phyloP scores from a whole-genome alignment of 257 asterid species.

The Forsythia suspensa region DNA sequence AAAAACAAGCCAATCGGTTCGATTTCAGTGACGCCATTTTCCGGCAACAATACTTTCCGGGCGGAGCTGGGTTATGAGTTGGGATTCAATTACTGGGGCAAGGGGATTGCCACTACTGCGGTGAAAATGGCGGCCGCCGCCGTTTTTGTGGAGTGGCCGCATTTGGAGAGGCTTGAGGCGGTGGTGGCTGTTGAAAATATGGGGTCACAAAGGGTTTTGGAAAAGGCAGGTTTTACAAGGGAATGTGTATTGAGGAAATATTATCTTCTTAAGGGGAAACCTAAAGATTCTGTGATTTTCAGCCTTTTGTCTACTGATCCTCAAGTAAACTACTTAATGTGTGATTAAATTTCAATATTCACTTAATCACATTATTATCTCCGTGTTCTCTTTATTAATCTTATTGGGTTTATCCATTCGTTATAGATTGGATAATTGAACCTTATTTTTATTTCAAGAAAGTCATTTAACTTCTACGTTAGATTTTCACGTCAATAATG shows the following conservation, averaged over 20 bases:
- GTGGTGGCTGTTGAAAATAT: slow-evolving; percentile 65
- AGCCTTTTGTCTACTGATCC: slow-evolving; percentile 63
- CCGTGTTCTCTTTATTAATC: too few relatives aligned
- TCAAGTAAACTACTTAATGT: slow-evolving; percentile 2
- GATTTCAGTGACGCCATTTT: slow-evolving; percentile 41
- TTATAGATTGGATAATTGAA: too few relatives aligned
- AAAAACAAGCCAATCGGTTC: slow-evolving; percentile 54
- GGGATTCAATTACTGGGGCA: slow-evolving; percentile 78
- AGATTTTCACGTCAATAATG: too few relatives aligned
- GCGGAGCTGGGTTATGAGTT: slow-evolving; percentile 72
- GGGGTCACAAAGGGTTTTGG: slow-evolving; percentile 79
- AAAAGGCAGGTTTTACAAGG: slow-evolving; percentile 64
- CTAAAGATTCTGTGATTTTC: slow-evolving; percentile 59
- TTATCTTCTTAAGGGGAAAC: slow-evolving; percentile 54
- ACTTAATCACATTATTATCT: too few relatives aligned
- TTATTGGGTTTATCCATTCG: too few relatives aligned
- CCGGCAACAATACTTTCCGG: slow-evolving; percentile 44
- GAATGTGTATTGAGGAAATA: slow-evolving; percentile 81
- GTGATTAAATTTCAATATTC: too few relatives aligned
- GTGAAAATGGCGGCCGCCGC: slow-evolving; percentile 61
- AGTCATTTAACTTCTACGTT: too few relatives aligned
- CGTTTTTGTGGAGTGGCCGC: slow-evolving; percentile 66
- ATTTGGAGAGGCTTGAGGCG: slow-evolving; percentile 75
- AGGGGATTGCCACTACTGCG: slow-evolving; percentile 69
- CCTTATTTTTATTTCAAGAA: too few relatives aligned